Evolutionary conservation across 352 stramenopile species (phyloP).

Genomic region (Phytophthora melonis): DNA sequence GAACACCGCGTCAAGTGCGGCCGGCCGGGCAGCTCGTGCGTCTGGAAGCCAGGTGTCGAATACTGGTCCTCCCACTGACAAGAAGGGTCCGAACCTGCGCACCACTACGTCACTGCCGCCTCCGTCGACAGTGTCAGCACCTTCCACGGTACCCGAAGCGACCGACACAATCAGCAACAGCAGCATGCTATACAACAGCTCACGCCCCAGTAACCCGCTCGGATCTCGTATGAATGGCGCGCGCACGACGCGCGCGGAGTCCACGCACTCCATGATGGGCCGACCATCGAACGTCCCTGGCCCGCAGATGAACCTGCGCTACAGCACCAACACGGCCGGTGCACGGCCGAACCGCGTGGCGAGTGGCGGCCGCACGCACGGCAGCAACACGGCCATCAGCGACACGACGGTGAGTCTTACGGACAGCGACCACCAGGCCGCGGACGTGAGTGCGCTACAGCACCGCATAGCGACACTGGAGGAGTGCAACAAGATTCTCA

Average conservation of each 20-base stretch:
- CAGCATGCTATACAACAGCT: constrained; percentile 38
- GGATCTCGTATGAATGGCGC: constrained; percentile 30
- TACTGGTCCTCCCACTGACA: constrained; percentile 32
- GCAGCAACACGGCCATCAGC: constrained; percentile 49
- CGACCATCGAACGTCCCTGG: constrained; percentile 55
- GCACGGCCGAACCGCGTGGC: constrained; percentile 31
- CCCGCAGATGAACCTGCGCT: constrained; percentile 61
- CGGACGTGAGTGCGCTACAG: constrained; percentile 62
- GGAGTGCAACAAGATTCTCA: constrained; percentile 78
- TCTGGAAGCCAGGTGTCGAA: constrained; percentile 38
- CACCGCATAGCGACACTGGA: constrained; percentile 68
- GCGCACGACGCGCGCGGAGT: constrained; percentile 51
- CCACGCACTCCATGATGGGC: constrained; percentile 57
- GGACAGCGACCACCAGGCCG: constrained; percentile 44
- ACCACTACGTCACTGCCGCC: constrained; percentile 22
- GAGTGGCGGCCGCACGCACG: constrained; percentile 35
- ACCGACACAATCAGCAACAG: constrained; percentile 41
- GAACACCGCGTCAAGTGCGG: constrained; percentile 30
- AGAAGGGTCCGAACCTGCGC: constrained; percentile 36
- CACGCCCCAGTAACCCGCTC: constrained; percentile 27
- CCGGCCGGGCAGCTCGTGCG: constrained; percentile 28
- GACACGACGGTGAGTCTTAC: constrained; percentile 70
- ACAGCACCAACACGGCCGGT: constrained; percentile 49
- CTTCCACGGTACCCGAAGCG: constrained; percentile 34
- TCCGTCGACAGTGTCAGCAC: constrained; percentile 38